phyloP scores from a whole-genome alignment of 805 yeast species.

The Pichia cephalocereana region DNA sequence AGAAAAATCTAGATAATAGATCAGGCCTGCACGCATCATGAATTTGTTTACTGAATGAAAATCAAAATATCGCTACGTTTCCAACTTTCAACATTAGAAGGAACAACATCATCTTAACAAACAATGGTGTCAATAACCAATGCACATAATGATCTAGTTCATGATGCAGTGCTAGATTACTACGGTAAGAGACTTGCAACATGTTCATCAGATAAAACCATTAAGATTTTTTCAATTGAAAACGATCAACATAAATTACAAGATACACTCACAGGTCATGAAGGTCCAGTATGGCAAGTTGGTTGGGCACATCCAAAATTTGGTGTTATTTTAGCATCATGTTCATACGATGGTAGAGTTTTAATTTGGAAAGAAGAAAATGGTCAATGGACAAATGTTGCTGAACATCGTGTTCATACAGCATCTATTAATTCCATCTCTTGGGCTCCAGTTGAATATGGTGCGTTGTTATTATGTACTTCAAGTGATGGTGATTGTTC shows the following conservation, averaged over 20 bases:
- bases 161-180: slow-evolving; percentile 95
- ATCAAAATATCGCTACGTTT: no score
- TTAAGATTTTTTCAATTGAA: slow-evolving; percentile 85
- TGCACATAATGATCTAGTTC: slow-evolving; percentile 88
- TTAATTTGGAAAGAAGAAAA: slow-evolving; percentile 92
- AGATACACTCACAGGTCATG: slow-evolving; percentile 87
- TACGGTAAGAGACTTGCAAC: slow-evolving; percentile 95
- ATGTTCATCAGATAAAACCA: slow-evolving; percentile 92
- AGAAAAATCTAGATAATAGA: no score
- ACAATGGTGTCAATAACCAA: slow-evolving; percentile 73
- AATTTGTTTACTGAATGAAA: no score
- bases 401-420: slow-evolving; percentile 79
- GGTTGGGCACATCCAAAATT: slow-evolving; percentile 99
- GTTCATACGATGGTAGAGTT: slow-evolving; percentile 93
- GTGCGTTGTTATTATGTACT: slow-evolving; percentile 82
- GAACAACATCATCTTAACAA: not conserved
- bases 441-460: slow-evolving; percentile 98
- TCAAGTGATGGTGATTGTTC: slow-evolving; percentile 92
- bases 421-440: slow-evolving; percentile 91
- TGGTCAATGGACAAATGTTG: slow-evolving; percentile 78
- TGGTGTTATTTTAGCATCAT: slow-evolving; percentile 88
- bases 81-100: not conserved
- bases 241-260: slow-evolving; percentile 63
- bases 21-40: no score
- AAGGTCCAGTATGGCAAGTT: slow-evolving; percentile 98